Evolutionary conservation across 495 filamentous ascomycete species (phyloP).

Genomic region (Tetracladium marchalianum): DNA sequence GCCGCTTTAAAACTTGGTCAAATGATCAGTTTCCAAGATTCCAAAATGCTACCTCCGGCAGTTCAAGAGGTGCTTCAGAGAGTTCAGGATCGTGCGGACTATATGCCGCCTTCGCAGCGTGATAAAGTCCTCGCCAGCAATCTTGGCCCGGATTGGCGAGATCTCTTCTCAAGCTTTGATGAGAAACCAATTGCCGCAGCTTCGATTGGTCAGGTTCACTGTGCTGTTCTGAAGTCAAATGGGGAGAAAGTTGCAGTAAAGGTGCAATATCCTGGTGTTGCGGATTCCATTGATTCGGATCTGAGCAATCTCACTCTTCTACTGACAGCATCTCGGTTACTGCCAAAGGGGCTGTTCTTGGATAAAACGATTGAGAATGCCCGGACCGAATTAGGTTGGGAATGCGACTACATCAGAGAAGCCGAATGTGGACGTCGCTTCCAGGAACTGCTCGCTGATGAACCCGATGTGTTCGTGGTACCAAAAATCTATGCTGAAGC

Average conservation of each 20-base stretch:
- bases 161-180: slow-evolving; percentile 73
- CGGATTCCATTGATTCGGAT: slow-evolving; percentile 89
- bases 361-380: slow-evolving; percentile 97
- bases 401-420: slow-evolving; percentile 91
- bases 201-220: slow-evolving; percentile 96
- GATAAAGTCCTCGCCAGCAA: slow-evolving; percentile 70
- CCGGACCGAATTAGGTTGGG: slow-evolving; percentile 86
- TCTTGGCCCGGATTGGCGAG: slow-evolving; percentile 77
- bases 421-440: slow-evolving; percentile 70
- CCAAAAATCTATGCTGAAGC: slow-evolving; percentile 71
- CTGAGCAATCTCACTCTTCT: slow-evolving; percentile 86
- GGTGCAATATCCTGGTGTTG: slow-evolving; percentile 95
- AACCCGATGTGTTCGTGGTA: slow-evolving; percentile 63
- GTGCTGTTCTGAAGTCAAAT: slow-evolving; percentile 66
- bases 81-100: slow-evolving; percentile 94
- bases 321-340: slow-evolving; percentile 75
- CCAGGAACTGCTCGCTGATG: slow-evolving; percentile 56
- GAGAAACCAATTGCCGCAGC: slow-evolving; percentile 91
- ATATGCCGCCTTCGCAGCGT: slow-evolving; percentile 91
- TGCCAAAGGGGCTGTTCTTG: slow-evolving; percentile 87
- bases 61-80: slow-evolving; percentile 83
- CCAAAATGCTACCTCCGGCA: slow-evolving; percentile 83
- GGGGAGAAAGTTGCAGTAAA: slow-evolving; percentile 82
- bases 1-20: slow-evolving; percentile 97
- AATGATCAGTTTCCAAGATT: slow-evolving; percentile 96